A percentile compares a stretch with the other conserved stretches of the same genome.
phyloP scores from a whole-genome alignment of 2,329 filamentous ascomycete genomes.

The Aureobasidium sp. region DNA sequence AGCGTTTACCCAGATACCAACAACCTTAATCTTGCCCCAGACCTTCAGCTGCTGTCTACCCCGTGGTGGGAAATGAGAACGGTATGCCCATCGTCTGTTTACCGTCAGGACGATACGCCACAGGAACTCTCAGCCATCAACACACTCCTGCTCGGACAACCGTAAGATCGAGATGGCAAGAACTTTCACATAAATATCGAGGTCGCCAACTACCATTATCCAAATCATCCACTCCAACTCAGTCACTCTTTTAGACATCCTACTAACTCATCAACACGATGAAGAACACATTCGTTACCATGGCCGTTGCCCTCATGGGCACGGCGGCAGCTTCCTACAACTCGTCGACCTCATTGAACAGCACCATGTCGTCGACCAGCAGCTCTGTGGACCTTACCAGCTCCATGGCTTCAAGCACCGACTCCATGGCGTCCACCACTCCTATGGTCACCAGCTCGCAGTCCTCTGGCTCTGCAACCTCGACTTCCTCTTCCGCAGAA shows the following conservation, averaged over 20 bases:
- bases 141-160: neutral
- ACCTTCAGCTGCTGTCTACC: neutral
- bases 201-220: neutral
- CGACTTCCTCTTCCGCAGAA: neutral
- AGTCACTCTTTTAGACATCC: slow-evolving; percentile 9
- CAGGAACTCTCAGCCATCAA: neutral
- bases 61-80: slow-evolving; percentile 10
- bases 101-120: neutral
- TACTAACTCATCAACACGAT: slow-evolving; percentile 4
- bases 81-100: neutral
- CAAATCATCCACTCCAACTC: slow-evolving; percentile 7
- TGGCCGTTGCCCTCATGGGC: neutral
- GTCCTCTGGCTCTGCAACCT: neutral
- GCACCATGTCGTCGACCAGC: neutral
- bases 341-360: neutral
- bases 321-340: neutral
- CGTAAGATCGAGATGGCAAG: neutral
- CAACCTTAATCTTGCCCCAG: neutral
- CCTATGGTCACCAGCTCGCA: neutral
- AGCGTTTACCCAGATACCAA: neutral
- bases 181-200: neutral
- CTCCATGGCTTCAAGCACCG: neutral
- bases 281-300: neutral
- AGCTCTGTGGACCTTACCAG: neutral
- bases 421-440: neutral